Conservation (phyloP, 257 asterid genomes). For the Lycium ferocissimum region DNA sequence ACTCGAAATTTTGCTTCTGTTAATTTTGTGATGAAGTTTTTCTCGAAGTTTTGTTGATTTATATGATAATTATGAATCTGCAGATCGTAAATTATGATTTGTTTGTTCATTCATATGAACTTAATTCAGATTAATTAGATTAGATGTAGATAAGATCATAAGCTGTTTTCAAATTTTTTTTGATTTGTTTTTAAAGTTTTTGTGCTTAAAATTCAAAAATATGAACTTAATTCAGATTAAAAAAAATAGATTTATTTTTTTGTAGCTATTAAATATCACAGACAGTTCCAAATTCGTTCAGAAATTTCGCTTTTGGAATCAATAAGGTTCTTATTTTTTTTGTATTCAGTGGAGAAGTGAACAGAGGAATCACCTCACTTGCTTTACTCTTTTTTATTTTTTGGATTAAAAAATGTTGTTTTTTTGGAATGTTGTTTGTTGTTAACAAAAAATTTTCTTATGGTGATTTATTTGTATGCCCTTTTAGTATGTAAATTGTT, state of each 20-base stretch:
- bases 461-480: no score
- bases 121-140: background rate
- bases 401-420: no score
- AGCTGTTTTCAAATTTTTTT: no score
- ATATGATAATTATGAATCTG: background rate
- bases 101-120: background rate
- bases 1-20: no score
- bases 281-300: background rate
- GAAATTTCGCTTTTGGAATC: background rate
- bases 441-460: no score
- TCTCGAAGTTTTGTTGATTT: background rate
- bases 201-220: no score
- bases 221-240: no score
- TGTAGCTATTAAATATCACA: background rate
- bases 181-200: no score
- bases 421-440: slow-evolving; percentile 11
- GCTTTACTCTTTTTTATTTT: slow-evolving; percentile 22
- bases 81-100: background rate
- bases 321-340: background rate
- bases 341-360: slow-evolving; percentile 24
- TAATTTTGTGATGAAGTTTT: background rate
- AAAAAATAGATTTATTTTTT: no score
- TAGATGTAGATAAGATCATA: background rate
- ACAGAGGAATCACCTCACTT: slow-evolving; percentile 3
- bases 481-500: no score